Conservation (phyloP, 805 yeast genomes). For the Candida bentonensis region DNA sequence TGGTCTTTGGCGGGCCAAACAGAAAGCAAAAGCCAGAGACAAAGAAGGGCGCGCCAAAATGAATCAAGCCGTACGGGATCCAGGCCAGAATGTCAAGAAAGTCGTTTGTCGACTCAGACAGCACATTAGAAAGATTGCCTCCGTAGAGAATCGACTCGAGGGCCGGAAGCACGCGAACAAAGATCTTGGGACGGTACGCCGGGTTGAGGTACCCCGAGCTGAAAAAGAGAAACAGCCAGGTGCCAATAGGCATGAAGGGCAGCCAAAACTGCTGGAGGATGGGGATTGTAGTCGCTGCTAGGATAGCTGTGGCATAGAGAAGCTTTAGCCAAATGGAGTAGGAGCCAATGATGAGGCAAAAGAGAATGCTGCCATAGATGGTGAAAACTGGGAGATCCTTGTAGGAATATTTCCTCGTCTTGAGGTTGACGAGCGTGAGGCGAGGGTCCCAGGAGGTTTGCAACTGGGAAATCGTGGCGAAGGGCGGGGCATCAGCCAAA, state of each 20-base stretch:
- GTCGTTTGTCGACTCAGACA: slow-evolving; percentile 57
- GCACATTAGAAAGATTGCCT: slow-evolving; percentile 70
- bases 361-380: slow-evolving; percentile 37
- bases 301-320: slow-evolving; percentile 28
- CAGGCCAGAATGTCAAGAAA: slow-evolving; percentile 76
- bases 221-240: slow-evolving; percentile 79
- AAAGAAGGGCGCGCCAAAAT: slow-evolving; percentile 81
- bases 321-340: slow-evolving; percentile 19
- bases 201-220: slow-evolving; percentile 62
- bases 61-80: slow-evolving; percentile 88
- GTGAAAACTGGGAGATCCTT: slow-evolving; percentile 37
- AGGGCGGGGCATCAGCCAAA: slow-evolving; percentile 24
- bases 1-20: slow-evolving; percentile 82
- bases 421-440: slow-evolving; percentile 19
- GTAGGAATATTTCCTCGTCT: slow-evolving; percentile 18
- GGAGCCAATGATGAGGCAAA: slow-evolving; percentile 26
- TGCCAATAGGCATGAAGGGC: slow-evolving; percentile 65
- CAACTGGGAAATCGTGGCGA: slow-evolving; percentile 17
- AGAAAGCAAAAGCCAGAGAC: slow-evolving; percentile 65
- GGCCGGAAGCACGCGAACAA: slow-evolving; percentile 79
- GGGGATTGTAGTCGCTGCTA: slow-evolving; percentile 47
- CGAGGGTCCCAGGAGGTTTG: slow-evolving; percentile 22
- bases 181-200: slow-evolving; percentile 71
- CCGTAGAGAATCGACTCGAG: slow-evolving; percentile 87
- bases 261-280: slow-evolving; percentile 72